Percentiles rank a stretch among this genome's conserved stretches.
phyloP scores from a whole-genome alignment of 208 protist species.

The Endotrypanum monterogeii region DNA sequence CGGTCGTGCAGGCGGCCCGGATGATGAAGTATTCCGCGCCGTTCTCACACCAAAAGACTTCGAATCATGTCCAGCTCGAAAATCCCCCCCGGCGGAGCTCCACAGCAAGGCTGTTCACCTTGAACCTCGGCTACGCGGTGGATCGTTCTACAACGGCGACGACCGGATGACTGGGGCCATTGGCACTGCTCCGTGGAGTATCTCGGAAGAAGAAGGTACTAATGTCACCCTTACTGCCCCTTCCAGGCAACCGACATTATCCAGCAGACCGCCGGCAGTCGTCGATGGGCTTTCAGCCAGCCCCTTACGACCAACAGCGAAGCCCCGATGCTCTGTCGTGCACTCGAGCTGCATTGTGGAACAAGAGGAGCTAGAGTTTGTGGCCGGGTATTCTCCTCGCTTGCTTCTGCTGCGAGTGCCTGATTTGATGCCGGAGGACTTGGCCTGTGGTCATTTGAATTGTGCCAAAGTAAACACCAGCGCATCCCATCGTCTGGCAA shows the following conservation, averaged over 20 bases:
- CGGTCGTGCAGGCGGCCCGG: background rate
- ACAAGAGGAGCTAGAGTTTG: slow-evolving; percentile 16
- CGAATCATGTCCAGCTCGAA: background rate
- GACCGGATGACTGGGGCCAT: background rate
- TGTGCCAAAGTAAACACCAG: background rate
- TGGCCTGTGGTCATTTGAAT: background rate
- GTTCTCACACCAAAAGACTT: background rate
- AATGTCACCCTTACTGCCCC: no score
- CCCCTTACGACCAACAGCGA: background rate
- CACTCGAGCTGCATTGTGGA: slow-evolving; percentile 29
- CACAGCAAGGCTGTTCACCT: background rate
- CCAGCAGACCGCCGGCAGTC: background rate
- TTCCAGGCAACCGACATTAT: no score
- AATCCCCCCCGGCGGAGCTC: background rate
- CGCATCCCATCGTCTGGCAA: background rate
- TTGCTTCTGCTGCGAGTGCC: slow-evolving; percentile 14
- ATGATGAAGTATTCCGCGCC: background rate
- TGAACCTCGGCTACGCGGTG: background rate
- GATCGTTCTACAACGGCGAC: background rate
- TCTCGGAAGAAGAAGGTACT: no score
- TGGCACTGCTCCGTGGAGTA: background rate
- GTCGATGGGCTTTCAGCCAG: background rate
- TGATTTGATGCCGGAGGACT: background rate
- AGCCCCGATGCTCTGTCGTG: slow-evolving; percentile 5
- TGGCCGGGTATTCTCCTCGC: slow-evolving; percentile 7